Evolutionary conservation across 495 filamentous ascomycete species (phyloP).

Genomic region (Cercophora newfieldiana): DNA sequence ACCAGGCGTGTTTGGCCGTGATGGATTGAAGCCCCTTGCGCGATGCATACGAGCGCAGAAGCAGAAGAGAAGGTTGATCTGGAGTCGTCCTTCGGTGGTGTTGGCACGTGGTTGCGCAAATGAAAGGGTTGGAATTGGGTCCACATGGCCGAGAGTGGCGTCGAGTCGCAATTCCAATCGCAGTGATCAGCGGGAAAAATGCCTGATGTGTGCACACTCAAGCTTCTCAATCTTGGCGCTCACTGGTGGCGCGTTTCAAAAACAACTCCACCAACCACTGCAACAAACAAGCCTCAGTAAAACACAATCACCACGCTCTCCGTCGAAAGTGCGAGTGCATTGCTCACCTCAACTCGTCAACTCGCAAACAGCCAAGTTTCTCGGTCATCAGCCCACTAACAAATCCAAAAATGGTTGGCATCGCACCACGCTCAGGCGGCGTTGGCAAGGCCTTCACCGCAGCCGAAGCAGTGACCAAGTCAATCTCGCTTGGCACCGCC

Average conservation of each 20-base stretch:
- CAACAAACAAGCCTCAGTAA: constrained; percentile 3
- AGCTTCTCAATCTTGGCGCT: neutral
- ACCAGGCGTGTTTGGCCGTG: no score
- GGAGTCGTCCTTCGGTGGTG: no score
- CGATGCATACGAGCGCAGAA: no score
- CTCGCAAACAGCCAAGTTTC: neutral
- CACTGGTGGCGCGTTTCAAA: neutral
- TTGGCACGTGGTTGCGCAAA: neutral
- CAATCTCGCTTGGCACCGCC: constrained; percentile 11
- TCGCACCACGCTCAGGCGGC: neutral
- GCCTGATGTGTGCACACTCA: neutral
- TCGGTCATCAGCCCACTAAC: neutral
- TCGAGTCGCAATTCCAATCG: constrained; percentile 1
- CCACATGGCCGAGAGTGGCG: constrained; percentile 1
- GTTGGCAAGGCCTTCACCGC: constrained; percentile 10
- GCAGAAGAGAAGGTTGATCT: no score
- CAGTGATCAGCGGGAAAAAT: constrained; percentile 3
- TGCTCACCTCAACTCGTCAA: neutral
- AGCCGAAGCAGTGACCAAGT: constrained; percentile 7
- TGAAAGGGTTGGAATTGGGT: neutral
- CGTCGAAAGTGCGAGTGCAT: neutral
- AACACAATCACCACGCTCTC: neutral
- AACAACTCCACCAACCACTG: no score
- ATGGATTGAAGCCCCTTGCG: no score
- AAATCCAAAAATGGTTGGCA: neutral